Evolutionary conservation across 139 green algal genomes (phyloP).

Genomic region (Micractinium conductrix): DNA sequence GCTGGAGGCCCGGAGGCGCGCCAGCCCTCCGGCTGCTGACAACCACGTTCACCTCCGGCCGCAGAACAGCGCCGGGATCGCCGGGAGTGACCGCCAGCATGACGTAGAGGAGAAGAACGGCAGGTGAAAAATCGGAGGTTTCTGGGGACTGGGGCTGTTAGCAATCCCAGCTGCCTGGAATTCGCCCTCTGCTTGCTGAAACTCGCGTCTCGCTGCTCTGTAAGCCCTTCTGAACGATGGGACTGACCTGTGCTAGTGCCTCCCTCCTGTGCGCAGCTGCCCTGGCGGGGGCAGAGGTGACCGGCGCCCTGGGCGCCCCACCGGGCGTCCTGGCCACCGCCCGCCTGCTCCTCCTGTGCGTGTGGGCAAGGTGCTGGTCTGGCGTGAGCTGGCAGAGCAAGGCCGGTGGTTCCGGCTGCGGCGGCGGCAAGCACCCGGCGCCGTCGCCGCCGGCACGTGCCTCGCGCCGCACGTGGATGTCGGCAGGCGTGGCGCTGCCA

Average conservation of each 20-base stretch:
- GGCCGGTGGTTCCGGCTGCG: too few species aligned
- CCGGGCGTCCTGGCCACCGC: background rate
- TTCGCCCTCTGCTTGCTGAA: too few species aligned
- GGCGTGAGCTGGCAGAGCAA: background rate
- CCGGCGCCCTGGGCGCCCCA: background rate
- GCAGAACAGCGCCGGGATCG: background rate
- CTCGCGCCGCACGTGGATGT: background rate
- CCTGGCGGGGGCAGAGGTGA: background rate
- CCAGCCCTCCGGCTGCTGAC: background rate
- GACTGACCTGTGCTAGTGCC: background rate
- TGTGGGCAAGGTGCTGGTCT: background rate
- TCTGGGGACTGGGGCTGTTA: background rate
- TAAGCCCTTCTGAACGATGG: too few species aligned
- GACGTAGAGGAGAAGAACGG: background rate
- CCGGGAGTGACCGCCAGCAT: background rate
- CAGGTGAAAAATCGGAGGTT: too few species aligned
- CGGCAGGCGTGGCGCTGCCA: background rate
- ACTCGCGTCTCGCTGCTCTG: too few species aligned
- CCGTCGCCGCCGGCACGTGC: background rate
- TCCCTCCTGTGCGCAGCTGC: background rate
- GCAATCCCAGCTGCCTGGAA: too few species aligned
- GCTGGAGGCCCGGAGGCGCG: background rate
- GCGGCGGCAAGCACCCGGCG: background rate
- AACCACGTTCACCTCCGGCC: slow-evolving; percentile 6
- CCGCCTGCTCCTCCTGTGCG: background rate